These are phyloP conservation scores for Hanseniaspora nectarophila DNA, from an alignment of 805 yeast species.

Conservation along the genomic window DNA sequence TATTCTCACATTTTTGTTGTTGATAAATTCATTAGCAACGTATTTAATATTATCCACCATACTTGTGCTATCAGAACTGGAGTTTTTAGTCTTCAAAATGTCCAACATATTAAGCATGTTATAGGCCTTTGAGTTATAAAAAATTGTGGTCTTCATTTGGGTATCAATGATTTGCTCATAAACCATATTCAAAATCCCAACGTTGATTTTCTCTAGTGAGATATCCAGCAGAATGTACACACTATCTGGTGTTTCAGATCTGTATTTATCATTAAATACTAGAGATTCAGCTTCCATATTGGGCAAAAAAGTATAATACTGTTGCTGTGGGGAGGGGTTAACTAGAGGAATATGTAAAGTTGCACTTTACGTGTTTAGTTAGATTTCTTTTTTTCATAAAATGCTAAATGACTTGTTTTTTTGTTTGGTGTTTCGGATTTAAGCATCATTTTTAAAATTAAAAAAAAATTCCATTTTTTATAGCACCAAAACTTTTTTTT, in stretches of 20 bases:
- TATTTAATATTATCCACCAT: not conserved
- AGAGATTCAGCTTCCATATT: not conserved
- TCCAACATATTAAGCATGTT: not conserved
- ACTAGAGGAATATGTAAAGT: no score
- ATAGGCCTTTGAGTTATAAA: not conserved
- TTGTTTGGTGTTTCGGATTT: not conserved
- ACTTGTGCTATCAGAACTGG: not conserved
- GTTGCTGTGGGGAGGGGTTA: no score
- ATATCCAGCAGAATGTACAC: not conserved
- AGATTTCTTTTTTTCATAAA: not conserved
- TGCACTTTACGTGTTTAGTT: no score
- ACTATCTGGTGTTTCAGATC: not conserved
- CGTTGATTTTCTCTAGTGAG: not conserved
- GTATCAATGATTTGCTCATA: not conserved
- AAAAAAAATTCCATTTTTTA: no score
- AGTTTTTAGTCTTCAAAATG: not conserved
- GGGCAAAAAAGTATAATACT: not conserved
- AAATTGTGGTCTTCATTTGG: not conserved
- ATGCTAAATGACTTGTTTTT: not conserved
- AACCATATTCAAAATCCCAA: not conserved
- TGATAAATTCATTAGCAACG: not conserved
- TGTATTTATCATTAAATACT: not conserved
- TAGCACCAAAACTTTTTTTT: not conserved
- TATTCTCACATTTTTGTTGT: not conserved
- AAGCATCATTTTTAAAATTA: no score